These are phyloP conservation scores for Aspergillus fijiensis DNA, from an alignment of 2,329 filamentous ascomycete genomes.

Conservation along the genomic window DNA sequence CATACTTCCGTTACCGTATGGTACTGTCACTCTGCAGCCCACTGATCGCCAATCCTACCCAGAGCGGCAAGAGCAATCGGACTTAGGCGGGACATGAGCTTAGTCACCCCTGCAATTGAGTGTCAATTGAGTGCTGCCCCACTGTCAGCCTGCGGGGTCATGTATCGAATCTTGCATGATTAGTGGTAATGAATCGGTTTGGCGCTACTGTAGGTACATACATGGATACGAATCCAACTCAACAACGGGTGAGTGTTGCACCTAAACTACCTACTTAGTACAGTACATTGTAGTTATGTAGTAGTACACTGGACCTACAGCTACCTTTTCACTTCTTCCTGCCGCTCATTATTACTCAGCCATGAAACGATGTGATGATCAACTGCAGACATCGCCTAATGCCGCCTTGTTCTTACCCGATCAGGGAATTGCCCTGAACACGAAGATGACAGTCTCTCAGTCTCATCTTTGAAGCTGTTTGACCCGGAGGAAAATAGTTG, in stretches of 20 bases:
- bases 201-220: constrained; percentile 5
- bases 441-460: too few relatives aligned
- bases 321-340: too few relatives aligned
- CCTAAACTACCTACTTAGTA: too few relatives aligned
- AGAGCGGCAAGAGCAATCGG: neutral
- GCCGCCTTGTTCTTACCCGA: neutral
- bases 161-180: neutral
- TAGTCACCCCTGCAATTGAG: neutral
- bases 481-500: neutral
- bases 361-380: too few relatives aligned
- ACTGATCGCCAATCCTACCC: neutral
- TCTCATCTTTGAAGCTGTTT: neutral
- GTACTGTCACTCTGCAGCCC: neutral
- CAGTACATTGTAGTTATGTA: too few relatives aligned
- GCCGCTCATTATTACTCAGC: too few relatives aligned
- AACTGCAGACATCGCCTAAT: neutral
- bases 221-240: too few relatives aligned
- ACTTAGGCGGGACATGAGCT: neutral
- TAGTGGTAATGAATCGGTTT: neutral
- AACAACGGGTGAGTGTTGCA: neutral
- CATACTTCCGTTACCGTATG: neutral
- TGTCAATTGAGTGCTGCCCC: neutral
- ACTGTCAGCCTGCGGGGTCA: neutral
- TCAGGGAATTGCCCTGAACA: neutral
- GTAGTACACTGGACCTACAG: too few relatives aligned